Base-by-base conservation (phyloP, 371 early-diverging fungal genomes). In the Mortierella sp. region DNA sequence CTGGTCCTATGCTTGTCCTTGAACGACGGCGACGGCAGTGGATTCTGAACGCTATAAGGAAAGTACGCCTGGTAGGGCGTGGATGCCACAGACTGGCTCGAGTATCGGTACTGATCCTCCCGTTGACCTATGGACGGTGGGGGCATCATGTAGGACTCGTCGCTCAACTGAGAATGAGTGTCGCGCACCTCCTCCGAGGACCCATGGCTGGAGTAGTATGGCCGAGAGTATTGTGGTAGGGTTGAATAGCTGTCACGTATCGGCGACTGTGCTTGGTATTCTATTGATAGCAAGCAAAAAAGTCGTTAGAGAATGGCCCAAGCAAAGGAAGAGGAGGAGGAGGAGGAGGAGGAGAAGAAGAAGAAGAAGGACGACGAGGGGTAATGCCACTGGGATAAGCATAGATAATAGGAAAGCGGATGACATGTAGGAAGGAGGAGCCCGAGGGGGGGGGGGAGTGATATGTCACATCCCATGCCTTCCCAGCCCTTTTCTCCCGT, bases 221-320 rank as follows among this genome's bases (percentile, higher is more conserved):
- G 49, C 26, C 31, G 50, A 0, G 56, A 38, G 2, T 54, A 46
- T 1, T 56, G 54, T 12, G 73, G 60, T 18, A 63, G 62, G 0
- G 60, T 55, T 18, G 10, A 4, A 23, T 53, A 45, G 31, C n/a
- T 61, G 28, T 67, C 68, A 18, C 73, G 67, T 31, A 64, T 73
- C 4, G 73, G 73, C 9, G 73, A 73, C 19, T 73, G 67, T 4
- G 73, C 42, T 21, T 67, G 73, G 49, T 73, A 73, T 23, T 73
- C 73, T 73, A 58, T 16, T 53, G 16, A 18, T 16, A 42, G 46
- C 6, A 27, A 43, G 63, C 26, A 21, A 26, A 54, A 45, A 48
- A 41, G 39, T n/a, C n/a, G n/a, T n/a, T n/a, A n/a, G n/a, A 13
- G 26, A 21, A 49, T 13, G 38, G 21, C 9, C 24, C 38, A 14